Base-by-base conservation (phyloP, 768 basidiomycete species). In the Mycena chlorophos region DNA sequence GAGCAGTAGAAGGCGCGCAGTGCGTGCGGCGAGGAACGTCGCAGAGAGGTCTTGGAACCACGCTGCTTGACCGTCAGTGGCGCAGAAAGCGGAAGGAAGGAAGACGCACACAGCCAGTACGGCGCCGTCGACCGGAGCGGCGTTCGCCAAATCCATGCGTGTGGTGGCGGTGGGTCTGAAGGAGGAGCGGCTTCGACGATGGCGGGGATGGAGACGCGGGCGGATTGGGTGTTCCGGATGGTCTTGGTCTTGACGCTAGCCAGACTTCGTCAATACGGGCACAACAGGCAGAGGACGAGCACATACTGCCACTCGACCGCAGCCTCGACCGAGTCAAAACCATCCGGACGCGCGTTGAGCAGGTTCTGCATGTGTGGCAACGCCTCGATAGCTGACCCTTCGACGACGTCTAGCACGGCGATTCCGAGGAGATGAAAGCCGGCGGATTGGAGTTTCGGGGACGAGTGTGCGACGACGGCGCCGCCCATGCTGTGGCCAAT, bases 401-500 rank as follows among this genome's bases (percentile, higher is more conserved):
- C 93, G 1, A 95, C 93, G 17, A 94, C 91, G 62, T 95, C 93
- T 2, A 95, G 73, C 1, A 95, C 94, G 0, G 80, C 82, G 8
- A 92, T 85, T 4, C 93, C 93, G 2, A 82, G 78, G 3, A 98
- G 75, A 14, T 78, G 78, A 62, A 91, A 96, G 46, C 85, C 83
- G 22, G 73, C 74, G 40, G 83, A 79, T 51, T 89, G 80, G 2
- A 99, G 75, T 17, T 71, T 66, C 1, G 91, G 83, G 57, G 84
- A 85, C 2, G 86, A 80, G 4, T 85, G 82, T 6, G 89, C 84
- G 20, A 91, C 81, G 3, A 97, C 94, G 0, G 94, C 87, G 23
- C 95, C 96, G 14, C 97, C 97, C 89, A 99, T 96, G 55, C 92
- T 95, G 67, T 99, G 97, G 0, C 97, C 97, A 8, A 97, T 80